Percentiles rank a stretch among this genome's conserved stretches.
These are phyloP conservation scores for Picea glauca DNA, from an alignment of 75 land plant species.

Conservation along the genomic window DNA sequence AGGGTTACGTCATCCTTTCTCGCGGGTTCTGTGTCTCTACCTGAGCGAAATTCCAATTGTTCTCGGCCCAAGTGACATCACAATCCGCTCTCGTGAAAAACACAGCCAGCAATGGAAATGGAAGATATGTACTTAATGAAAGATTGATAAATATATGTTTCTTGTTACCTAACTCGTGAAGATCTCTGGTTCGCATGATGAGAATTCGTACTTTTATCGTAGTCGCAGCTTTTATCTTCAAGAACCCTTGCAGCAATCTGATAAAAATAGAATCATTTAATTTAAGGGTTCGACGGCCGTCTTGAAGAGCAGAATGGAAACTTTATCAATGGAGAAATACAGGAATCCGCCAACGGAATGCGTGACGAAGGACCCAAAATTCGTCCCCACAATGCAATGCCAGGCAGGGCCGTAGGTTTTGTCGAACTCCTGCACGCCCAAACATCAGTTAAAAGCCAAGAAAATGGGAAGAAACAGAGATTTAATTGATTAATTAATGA, in stretches of 20 bases:
- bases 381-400: slow-evolving; percentile 84
- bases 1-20: too few species aligned
- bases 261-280: neutral
- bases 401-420: slow-evolving; percentile 79
- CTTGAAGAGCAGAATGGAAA: slow-evolving; percentile 73
- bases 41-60: too few species aligned
- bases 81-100: too few species aligned
- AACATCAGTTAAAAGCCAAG: neutral
- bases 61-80: too few species aligned
- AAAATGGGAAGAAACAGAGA: neutral
- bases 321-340: slow-evolving; percentile 72
- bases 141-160: too few species aligned
- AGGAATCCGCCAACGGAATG: slow-evolving; percentile 78
- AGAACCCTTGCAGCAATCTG: neutral
- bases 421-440: slow-evolving; percentile 68
- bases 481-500: neutral
- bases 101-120: too few species aligned
- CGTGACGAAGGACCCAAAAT: slow-evolving; percentile 86
- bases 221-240: neutral
- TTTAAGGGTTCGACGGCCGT: slow-evolving; percentile 27
- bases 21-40: too few species aligned
- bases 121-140: too few species aligned
- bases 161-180: too few species aligned
- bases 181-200: too few species aligned
- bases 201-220: too few species aligned